These are phyloP conservation scores for Closterium sp. DNA, from an alignment of 139 green algal genomes.

Conservation along the genomic window DNA sequence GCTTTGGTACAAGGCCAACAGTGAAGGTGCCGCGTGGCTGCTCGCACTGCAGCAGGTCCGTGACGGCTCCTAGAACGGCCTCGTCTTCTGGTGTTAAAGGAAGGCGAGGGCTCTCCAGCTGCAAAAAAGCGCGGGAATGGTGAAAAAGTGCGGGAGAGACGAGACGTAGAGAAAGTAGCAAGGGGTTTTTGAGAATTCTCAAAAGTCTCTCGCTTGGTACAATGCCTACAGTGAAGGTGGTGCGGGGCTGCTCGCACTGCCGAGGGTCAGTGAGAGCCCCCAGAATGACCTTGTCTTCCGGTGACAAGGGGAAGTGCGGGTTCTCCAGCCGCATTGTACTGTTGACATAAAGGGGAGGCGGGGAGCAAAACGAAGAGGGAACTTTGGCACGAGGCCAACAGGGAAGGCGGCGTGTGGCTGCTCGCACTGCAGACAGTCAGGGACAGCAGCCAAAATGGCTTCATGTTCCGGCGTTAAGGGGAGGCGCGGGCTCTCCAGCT, in stretches of 20 bases:
- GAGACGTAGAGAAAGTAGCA: too few species aligned
- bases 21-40: constrained; percentile 5
- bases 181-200: too few species aligned
- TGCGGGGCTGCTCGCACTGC: background rate
- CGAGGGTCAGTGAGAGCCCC: background rate
- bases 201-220: too few species aligned
- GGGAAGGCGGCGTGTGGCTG: too few species aligned
- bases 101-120: constrained; percentile 11
- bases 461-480: too few species aligned
- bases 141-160: too few species aligned
- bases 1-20: background rate
- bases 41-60: constrained; percentile 8
- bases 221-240: background rate
- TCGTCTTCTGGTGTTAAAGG: background rate
- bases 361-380: background rate
- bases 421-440: too few species aligned
- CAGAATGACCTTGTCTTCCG: background rate
- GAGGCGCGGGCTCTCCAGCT: too few species aligned
- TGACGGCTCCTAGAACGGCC: background rate
- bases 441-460: too few species aligned
- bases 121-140: too few species aligned
- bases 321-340: background rate
- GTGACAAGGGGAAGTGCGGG: background rate
- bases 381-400: too few species aligned
- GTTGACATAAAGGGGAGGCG: background rate